Percentiles rank a stretch among this genome's conserved stretches.
These are phyloP conservation scores for Lentinula sp. DNA, from an alignment of 768 basidiomycete genomes.

Conservation along the genomic window DNA sequence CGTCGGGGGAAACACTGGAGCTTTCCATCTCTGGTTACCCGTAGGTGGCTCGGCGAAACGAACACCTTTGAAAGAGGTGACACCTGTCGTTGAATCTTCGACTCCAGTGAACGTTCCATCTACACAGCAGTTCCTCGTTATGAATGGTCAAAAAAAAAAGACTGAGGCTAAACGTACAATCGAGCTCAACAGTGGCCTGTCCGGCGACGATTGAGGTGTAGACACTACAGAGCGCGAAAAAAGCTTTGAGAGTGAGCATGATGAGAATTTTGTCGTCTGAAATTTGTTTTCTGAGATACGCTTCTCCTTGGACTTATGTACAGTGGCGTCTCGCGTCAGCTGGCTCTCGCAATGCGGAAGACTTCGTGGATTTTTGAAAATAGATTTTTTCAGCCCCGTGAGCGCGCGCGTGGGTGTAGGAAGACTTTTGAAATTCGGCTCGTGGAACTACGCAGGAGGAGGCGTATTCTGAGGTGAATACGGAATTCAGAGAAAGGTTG, in stretches of 20 bases:
- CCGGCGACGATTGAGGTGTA: neutral
- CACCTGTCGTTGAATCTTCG: conserved; percentile 20
- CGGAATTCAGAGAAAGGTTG: neutral
- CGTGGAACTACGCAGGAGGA: neutral
- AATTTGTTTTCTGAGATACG: neutral
- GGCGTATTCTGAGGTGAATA: neutral
- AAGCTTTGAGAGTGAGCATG: neutral
- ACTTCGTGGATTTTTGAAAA: neutral
- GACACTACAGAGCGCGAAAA: neutral
- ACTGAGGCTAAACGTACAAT: neutral
- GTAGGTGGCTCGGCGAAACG: conserved; percentile 38
- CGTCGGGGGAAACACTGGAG: conserved; percentile 31
- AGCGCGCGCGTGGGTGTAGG: neutral
- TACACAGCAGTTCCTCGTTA: conserved; percentile 4
- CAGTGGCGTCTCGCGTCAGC: neutral
- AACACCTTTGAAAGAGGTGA: conserved; percentile 32
- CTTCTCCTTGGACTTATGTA: neutral
- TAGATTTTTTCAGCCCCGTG: neutral
- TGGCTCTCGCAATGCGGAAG: neutral
- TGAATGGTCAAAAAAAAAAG: neutral
- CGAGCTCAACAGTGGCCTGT: neutral
- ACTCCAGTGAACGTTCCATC: conserved; percentile 33
- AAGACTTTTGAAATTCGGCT: neutral
- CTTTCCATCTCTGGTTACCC: conserved; percentile 33
- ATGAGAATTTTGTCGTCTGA: neutral